Evolutionary conservation across 1,284 basidiomycete genomes (phyloP), one percentile per base, ranked within the genome.

Genomic region (Heterobasidion occidentale): DNA sequence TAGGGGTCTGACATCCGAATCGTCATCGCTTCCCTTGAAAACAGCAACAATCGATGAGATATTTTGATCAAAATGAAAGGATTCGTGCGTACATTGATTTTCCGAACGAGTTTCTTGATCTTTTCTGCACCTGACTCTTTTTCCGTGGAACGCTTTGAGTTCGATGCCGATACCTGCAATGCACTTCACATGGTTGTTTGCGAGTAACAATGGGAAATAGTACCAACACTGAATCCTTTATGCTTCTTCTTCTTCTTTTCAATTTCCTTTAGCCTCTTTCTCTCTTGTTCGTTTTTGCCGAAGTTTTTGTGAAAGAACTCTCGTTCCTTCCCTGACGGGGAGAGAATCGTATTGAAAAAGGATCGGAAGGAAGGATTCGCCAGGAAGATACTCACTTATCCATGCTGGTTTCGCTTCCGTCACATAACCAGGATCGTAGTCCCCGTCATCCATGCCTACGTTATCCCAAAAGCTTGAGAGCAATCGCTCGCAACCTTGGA

Each of bases 381-480:
- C 49, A 53, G 42, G 50, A 47, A 17, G 52, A 19, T 56, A 71
- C 71, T 59, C 60, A 83, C 81, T 65, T 44, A 84, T 83, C 81
- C 81, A 84, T 36, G 67, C 63, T 15, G 68, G 61, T 1, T 63
- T 63, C 3, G 86, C 78, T 14, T 62, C 51, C 14, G 76, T 64
- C 17, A 65, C 66, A 52, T 77, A 67, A 11, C 79, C 81, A 42
- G 72, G 58, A 8, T 61, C 51, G 64, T 82, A 84, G 62, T 85
- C 81, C 0, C 74, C 55, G 55, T 83, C 61, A 59, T 86, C 83
- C 33, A 66, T 64, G 0, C 84, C 84, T n/a, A 88, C 62, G 55
- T 84, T 71, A 5, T 68, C 64, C 86, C 86, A 88, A 64, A 88
- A 88, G 57, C 79, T 80, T 20, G 65, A 58, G 35, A 87, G 67